Evolutionary conservation across 2,329 filamentous ascomycete genomes (phyloP).

Genomic region (Colletotrichum sidae): DNA sequence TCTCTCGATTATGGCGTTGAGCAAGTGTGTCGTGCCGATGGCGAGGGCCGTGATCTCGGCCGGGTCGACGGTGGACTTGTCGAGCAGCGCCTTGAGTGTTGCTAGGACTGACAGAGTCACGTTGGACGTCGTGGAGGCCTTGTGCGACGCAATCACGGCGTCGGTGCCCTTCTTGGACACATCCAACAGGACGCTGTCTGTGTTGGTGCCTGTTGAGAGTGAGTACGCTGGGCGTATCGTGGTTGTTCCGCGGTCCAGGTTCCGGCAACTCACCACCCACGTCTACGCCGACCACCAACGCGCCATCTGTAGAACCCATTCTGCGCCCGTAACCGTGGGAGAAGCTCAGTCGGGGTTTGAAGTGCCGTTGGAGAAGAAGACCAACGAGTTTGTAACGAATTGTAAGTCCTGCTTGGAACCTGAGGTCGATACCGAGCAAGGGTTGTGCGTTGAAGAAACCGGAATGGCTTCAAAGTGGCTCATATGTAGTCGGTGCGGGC

Average conservation of each 20-base stretch:
- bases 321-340: not conserved
- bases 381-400: too few species aligned
- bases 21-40: conserved; percentile 68
- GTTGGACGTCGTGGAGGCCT: conserved; percentile 60
- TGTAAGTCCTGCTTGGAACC: too few species aligned
- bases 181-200: conserved; percentile 64
- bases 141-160: conserved; percentile 47
- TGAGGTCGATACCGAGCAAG: too few species aligned
- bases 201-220: conserved; percentile 57
- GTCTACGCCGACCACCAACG: conserved; percentile 37
- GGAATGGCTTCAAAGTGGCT: too few species aligned
- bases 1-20: conserved; percentile 68
- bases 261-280: conserved; percentile 33
- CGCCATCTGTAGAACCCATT: conserved; percentile 29
- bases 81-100: conserved; percentile 57
- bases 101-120: conserved; percentile 59
- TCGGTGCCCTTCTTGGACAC: conserved; percentile 29
- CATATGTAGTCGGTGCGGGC: too few species aligned
- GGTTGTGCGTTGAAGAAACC: too few species aligned
- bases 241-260: not conserved
- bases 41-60: conserved; percentile 59
- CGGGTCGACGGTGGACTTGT: conserved; percentile 43
- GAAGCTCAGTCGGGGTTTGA: too few species aligned
- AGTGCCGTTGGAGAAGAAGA: too few species aligned
- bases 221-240: not conserved